A percentile compares a stretch with the other conserved stretches of the same genome.
phyloP scores from a whole-genome alignment of 108 stramenopile species.

The Nitzschia palea region DNA sequence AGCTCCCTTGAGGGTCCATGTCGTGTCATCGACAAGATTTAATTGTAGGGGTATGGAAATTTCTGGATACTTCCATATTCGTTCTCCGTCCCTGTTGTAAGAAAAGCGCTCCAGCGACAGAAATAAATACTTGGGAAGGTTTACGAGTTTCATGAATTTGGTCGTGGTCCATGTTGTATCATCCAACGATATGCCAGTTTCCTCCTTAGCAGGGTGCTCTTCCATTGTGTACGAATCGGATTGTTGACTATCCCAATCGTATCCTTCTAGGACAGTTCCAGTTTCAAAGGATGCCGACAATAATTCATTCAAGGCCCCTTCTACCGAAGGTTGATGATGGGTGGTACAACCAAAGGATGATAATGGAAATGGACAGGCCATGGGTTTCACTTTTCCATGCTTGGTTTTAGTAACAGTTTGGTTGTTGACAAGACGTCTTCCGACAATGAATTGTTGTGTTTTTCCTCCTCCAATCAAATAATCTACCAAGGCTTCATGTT shows the following conservation, averaged over 20 bases:
- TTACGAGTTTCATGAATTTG: conserved; percentile 17
- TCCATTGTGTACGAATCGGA: neutral
- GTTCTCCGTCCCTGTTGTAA: neutral
- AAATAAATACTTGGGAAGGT: conserved; percentile 28
- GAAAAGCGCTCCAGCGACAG: conserved; percentile 38
- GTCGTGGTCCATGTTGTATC: conserved; percentile 24
- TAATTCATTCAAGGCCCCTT: neutral
- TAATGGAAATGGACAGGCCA: conserved; percentile 15
- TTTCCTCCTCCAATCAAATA: conserved; percentile 10
- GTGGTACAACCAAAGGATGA: neutral
- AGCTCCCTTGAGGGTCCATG: conserved; percentile 36
- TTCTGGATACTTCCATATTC: neutral
- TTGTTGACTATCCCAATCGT: neutral
- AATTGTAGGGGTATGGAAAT: neutral
- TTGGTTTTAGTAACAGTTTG: neutral
- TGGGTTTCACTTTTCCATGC: conserved; percentile 10
- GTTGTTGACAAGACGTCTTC: neutral
- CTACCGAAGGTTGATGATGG: conserved; percentile 4
- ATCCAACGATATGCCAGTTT: neutral
- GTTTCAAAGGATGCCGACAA: neutral
- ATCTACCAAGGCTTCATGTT: neutral
- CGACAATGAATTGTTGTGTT: conserved; percentile 13
- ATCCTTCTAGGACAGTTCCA: neutral
- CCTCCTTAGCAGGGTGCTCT: neutral
- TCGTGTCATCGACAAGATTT: neutral